These are phyloP conservation scores for Vitis hybrid DNA, from an alignment of 177 flowering plant genomes.

Conservation along the genomic window DNA sequence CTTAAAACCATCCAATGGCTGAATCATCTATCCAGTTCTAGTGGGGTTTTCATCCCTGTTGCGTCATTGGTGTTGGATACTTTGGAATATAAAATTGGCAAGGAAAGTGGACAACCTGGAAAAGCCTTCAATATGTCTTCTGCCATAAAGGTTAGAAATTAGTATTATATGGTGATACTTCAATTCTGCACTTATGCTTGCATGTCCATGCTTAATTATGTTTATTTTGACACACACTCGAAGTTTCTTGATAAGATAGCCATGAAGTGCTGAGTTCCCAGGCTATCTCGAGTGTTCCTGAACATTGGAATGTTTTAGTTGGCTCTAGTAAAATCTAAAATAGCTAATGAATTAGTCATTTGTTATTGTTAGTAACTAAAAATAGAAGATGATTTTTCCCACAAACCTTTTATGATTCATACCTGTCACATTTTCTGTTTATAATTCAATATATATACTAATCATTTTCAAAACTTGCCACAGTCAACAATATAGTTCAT, in stretches of 20 bases:
- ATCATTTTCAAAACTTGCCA: no score
- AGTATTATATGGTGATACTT: neutral
- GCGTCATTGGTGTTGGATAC: constrained; percentile 63
- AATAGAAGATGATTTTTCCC: neutral
- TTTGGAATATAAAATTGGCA: constrained; percentile 59
- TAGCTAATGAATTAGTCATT: no score
- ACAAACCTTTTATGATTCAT: neutral
- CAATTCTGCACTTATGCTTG: neutral
- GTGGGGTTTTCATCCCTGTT: constrained; percentile 77
- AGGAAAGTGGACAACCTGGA: constrained; percentile 44
- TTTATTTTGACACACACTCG: neutral
- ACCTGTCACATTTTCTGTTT: no score
- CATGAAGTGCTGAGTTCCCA: neutral
- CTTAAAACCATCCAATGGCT: constrained; percentile 83
- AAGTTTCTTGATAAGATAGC: neutral
- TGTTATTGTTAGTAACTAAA: neutral
- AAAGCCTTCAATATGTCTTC: constrained; percentile 36
- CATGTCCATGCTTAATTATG: neutral
- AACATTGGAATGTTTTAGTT: neutral
- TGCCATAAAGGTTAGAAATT: constrained; percentile 59
- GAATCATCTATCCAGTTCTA: constrained; percentile 70
- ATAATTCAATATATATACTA: no score
- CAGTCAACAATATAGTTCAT: no score
- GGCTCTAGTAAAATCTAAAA: neutral
- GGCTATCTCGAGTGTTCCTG: neutral